Percentiles rank a stretch among this genome's conserved stretches.
Conservation (phyloP, 2,329 filamentous ascomycete genomes). For the Rosellinia necatrix region DNA sequence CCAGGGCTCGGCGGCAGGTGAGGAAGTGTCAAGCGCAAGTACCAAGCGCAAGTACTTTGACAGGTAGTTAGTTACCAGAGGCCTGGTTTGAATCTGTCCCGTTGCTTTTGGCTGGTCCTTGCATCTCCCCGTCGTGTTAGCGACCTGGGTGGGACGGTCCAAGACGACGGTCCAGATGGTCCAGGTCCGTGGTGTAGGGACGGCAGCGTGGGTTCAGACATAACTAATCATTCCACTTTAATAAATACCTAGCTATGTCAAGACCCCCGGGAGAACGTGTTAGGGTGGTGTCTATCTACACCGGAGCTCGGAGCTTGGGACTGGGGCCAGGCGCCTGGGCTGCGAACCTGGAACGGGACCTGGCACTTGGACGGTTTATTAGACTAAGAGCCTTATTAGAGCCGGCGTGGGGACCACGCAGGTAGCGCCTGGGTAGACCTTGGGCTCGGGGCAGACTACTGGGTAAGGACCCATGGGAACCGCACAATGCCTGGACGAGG, state of each 20-base stretch:
- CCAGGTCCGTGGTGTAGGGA: conserved; percentile 25
- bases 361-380: not conserved
- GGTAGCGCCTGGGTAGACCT: not conserved
- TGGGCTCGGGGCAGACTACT: not conserved
- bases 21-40: no score
- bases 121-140: conserved; percentile 6
- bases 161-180: conserved; percentile 1
- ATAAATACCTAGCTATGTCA: no score
- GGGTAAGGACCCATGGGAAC: conserved; percentile 2
- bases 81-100: no score
- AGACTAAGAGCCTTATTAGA: not conserved
- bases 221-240: not conserved
- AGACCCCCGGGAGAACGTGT: not conserved
- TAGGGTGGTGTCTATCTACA: not conserved
- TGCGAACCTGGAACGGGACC: not conserved
- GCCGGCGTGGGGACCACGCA: not conserved
- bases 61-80: no score
- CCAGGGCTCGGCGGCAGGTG: no score
- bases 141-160: conserved; percentile 3
- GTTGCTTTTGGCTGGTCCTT: no score
- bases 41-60: conserved; percentile 5
- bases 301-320: not conserved
- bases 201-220: conserved; percentile 13
- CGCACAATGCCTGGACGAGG: not conserved
- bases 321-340: no score